Base-by-base conservation (phyloP, 257 asterid genomes). In the Galeopsis tetrahit region DNA sequence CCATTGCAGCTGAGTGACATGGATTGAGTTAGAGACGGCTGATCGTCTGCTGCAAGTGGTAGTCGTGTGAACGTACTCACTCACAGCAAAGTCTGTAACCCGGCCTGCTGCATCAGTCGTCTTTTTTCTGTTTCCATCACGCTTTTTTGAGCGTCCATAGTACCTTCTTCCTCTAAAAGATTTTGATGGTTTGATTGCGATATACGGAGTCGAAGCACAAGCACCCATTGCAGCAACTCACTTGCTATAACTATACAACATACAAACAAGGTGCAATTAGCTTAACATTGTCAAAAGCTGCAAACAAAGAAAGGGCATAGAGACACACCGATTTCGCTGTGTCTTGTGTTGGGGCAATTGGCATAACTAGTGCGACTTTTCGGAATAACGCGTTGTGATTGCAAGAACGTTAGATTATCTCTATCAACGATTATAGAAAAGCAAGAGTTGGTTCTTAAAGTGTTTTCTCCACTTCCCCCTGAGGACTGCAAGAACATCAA, bases 1-100 rank as follows among this genome's bases (percentile, higher is more conserved):
- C 92, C 93, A 90, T 71, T 92, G 91, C 88, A 88, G 63, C 84
- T 89, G 98, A 70, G 96, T 89, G 42, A 92, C 85, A 43, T 89
- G 96, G 79, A 86, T 85, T 6, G 96, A 87, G 74, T 87, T 89
- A 21, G 96, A 85, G 63, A 83, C 85, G 49, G 89, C 84, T 2
- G 95, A 85, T 80, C 83, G 82, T 71, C 92, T 82, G 81, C 92
- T 83, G 80, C 92, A 81, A 17, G 87, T 85, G 66, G 94, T 84
- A 63, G 96, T 85, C 14, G 88, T 84, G 62, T 82, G 95, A 51
- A 90, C 87, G 70, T 81, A 83, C 82, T 90, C 98, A 75, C 91
- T 89, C 68, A 83, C 73, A 2, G 89, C 75, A 56, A 82, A 80
- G 80, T 91, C 95, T 4, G 92, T 65, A 28, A 88, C 86, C 42